Conservation (phyloP, 2,329 filamentous ascomycete species). For the Alternaria panax region DNA sequence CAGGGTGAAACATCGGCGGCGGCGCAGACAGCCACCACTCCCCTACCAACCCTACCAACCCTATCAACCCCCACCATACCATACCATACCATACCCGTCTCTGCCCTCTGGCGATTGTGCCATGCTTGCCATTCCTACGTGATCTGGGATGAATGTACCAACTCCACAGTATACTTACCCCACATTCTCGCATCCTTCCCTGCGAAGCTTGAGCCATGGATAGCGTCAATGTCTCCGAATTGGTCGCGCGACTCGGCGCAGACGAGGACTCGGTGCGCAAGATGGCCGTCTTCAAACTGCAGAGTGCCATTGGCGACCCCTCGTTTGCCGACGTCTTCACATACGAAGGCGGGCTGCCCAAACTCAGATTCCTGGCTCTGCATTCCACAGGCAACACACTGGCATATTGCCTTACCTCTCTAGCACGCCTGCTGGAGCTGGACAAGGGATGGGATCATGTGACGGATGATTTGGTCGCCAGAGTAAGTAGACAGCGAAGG, state of each 20-base stretch:
- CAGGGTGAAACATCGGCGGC: conserved; percentile 11
- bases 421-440: conserved; percentile 87
- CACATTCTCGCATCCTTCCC: conserved; percentile 18
- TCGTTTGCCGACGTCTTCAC: conserved; percentile 98
- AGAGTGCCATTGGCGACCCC: conserved; percentile 92
- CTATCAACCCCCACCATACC: no score
- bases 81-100: conserved; percentile 9
- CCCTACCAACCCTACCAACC: no score
- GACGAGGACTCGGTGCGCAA: conserved; percentile 90
- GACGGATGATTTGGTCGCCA: conserved; percentile 72
- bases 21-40: conserved; percentile 6
- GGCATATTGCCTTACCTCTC: conserved; percentile 90
- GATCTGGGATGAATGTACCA: conserved; percentile 22
- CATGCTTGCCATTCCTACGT: conserved; percentile 15
- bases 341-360: conserved; percentile 80
- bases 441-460: conserved; percentile 98
- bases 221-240: conserved; percentile 62
- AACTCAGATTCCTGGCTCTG: conserved; percentile 84
- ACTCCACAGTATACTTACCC: conserved; percentile 16
- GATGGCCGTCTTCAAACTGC: conserved; percentile 98
- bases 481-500: conserved; percentile 56
- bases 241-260: conserved; percentile 66
- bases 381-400: conserved; percentile 89
- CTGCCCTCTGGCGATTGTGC: conserved; percentile 3
- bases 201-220: conserved; percentile 54